Evolutionary conservation across 441 rosid genomes (phyloP).

Genomic region (Mallotus repandus): DNA sequence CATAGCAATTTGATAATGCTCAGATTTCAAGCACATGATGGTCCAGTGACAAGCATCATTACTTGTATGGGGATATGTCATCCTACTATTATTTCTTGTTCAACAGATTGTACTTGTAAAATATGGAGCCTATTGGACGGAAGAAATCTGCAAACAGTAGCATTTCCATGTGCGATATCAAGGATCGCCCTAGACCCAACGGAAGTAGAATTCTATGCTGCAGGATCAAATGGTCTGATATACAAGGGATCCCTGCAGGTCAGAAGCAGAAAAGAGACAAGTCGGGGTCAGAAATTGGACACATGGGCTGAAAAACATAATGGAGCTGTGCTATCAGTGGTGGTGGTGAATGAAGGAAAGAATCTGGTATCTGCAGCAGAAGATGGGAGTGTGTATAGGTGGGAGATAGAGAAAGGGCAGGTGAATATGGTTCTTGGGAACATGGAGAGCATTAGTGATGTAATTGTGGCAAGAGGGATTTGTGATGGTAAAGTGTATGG

Average conservation of each 20-base stretch:
- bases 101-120: conserved; percentile 41
- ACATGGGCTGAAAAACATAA: conserved; percentile 32
- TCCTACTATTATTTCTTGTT: conserved; percentile 31
- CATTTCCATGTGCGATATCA: conserved; percentile 40
- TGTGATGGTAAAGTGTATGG: conserved; percentile 1
- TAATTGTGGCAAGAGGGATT: conserved; percentile 30
- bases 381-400: conserved; percentile 37
- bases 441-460: conserved; percentile 31
- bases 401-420: conserved; percentile 36
- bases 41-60: conserved; percentile 35
- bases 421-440: conserved; percentile 27
- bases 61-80: conserved; percentile 20
- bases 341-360: conserved; percentile 29
- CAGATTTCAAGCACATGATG: conserved; percentile 38
- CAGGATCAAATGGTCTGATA: conserved; percentile 42
- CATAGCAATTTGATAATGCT: conserved; percentile 5
- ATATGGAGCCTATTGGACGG: conserved; percentile 38
- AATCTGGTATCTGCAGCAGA: conserved; percentile 43
- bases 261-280: conserved; percentile 15
- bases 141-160: conserved; percentile 22
- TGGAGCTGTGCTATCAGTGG: conserved; percentile 30
- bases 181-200: conserved; percentile 30
- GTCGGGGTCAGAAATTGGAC: neutral
- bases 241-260: conserved; percentile 28
- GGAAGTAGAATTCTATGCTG: conserved; percentile 36